Evolutionary conservation across 805 yeast species (phyloP), one percentile per base, ranked within the genome.

Genomic region (Pichia paraexigua): DNA sequence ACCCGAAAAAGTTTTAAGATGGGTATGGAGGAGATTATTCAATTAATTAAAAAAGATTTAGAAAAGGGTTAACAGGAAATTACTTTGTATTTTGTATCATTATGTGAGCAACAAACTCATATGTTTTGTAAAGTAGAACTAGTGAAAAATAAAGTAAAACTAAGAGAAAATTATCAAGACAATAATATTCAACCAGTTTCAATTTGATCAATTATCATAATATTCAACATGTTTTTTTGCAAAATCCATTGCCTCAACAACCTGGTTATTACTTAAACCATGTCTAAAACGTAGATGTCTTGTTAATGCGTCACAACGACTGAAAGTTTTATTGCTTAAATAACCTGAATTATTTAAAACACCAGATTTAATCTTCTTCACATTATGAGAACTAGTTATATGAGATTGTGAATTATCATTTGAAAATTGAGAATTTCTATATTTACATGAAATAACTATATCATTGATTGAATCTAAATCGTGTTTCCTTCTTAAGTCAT

Each of bases 251-350:
- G 87, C 82, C 49, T 80, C 79, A 52, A 79, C 73, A n/a, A 87
- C 88, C 55, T 82, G 84, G 53, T 73, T 70, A 41, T 85, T 85
- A 41, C 73, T 75, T 50, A 83, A 68, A 10, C 86, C 85, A 71
- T 91, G 98, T 71, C 94, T 90, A 45, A 90, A 92, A 61, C 95
- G 82, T 55, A 91, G 83, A 67, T 92, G 99, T 65, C 97, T 82
- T 18, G 96, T 87, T 56, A 92, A 76, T 1, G 99, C 97, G 69
- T 92, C 99, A 64, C 90, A 85, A 56, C 99, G 79, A 50, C 96
- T 86, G 63, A 94, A 92, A 1, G 96, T 89, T 72, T 92, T 83
- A 46, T 62, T 65, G 50, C 65, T 61, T 32, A 65, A 53, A 48
- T 60, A 65, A 41, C 62, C 66, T 15, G 63, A 63, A 35, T 52